A percentile compares a stretch with the other conserved stretches of the same genome.
These are phyloP conservation scores for Aureobasidium subglaciale DNA, from an alignment of 2,329 filamentous ascomycete genomes.

Conservation along the genomic window DNA sequence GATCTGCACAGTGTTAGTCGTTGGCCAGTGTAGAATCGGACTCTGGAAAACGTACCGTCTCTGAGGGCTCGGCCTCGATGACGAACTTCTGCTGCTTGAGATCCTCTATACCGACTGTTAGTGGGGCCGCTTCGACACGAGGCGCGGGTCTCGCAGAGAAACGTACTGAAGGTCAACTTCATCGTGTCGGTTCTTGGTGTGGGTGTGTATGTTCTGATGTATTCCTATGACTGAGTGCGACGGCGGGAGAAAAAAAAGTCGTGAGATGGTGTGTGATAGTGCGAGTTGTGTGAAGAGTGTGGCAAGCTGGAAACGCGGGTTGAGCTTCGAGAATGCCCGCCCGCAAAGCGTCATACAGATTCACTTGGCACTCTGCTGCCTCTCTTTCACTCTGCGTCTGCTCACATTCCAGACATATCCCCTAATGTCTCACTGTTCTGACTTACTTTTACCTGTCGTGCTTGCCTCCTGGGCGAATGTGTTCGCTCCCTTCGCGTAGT, in stretches of 20 bases:
- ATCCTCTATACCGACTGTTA: constrained; percentile 52
- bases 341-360: constrained; percentile 7
- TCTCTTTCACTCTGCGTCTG: not conserved
- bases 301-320: constrained; percentile 6
- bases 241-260: not conserved
- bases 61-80: constrained; percentile 87
- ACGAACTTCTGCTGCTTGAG: constrained; percentile 98
- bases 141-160: constrained; percentile 11
- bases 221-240: not conserved
- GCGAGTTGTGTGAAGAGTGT: not conserved
- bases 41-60: constrained; percentile 59
- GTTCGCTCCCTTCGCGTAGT: not conserved
- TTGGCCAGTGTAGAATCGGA: not conserved
- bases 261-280: not conserved
- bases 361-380: not conserved
- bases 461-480: not conserved
- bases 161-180: constrained; percentile 64
- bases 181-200: constrained; percentile 32
- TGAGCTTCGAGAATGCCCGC: constrained; percentile 8
- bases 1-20: constrained; percentile 51
- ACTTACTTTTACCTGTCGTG: not conserved
- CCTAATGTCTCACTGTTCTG: not conserved
- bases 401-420: not conserved
- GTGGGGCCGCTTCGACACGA: not conserved
- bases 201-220: not conserved